Conservation (phyloP, 2,329 filamentous ascomycete genomes). For the Claviceps arundinis region DNA sequence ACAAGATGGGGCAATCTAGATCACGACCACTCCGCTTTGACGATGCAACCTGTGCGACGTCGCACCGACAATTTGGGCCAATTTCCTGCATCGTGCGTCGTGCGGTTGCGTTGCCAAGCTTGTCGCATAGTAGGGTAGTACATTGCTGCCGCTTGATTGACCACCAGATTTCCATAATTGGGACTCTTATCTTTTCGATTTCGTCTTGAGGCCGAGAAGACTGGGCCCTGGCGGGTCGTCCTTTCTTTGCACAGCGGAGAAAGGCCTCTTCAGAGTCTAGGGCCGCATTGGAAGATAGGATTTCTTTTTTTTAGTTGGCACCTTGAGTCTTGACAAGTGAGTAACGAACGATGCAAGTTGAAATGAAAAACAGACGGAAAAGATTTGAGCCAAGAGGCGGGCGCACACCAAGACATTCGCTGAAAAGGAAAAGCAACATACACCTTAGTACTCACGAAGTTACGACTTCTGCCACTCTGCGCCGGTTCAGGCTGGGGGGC, state of each 20-base stretch:
- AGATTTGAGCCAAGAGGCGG: no score
- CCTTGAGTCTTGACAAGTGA: no score
- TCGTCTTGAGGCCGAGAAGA: not conserved
- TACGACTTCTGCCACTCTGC: no score
- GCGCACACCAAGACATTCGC: no score
- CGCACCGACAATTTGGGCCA: conserved; percentile 3
- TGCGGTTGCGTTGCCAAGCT: not conserved
- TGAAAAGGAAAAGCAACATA: no score
- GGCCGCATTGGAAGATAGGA: no score
- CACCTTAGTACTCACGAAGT: no score
- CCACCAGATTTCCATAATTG: not conserved
- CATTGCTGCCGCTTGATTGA: not conserved
- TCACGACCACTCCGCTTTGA: not conserved
- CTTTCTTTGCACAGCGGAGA: not conserved
- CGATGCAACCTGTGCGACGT: conserved; percentile 3
- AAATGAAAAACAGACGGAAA: no score
- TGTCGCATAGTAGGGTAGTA: not conserved
- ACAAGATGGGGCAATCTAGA: conserved; percentile 3
- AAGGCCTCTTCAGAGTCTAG: not conserved
- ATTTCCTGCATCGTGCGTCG: not conserved
- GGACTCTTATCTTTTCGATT: not conserved
- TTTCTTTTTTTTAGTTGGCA: no score
- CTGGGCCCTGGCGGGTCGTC: not conserved
- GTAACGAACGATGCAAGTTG: no score
- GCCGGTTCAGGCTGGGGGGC: no score